A percentile compares a stretch with the other conserved stretches of the same genome.
These are phyloP conservation scores for Erigeron canadensis DNA, from an alignment of 129 eudicot species.

Conservation along the genomic window DNA sequence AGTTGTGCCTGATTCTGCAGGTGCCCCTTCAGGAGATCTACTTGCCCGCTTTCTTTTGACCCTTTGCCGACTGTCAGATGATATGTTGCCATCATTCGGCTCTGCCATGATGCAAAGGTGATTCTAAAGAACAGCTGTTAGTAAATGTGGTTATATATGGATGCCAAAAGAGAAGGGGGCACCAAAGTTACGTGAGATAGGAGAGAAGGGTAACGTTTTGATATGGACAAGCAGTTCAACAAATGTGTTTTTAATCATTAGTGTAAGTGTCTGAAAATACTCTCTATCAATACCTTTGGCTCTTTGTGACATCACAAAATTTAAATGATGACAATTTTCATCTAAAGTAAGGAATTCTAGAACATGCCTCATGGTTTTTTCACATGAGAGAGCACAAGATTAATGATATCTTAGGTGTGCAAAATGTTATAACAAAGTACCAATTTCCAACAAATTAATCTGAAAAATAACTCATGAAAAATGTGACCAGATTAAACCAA, in stretches of 20 bases:
- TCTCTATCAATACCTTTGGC: conserved; percentile 8
- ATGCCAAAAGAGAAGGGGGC: conserved; percentile 26
- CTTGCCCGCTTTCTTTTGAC: conserved; percentile 35
- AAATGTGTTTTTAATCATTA: conserved; percentile 10
- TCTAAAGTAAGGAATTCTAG: conserved; percentile 8
- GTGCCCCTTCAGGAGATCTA: neutral
- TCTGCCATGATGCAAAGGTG: conserved; percentile 44
- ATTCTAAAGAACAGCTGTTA: neutral
- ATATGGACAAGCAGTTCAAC: conserved; percentile 21
- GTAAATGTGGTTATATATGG: conserved; percentile 27
- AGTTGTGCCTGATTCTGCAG: conserved; percentile 4
- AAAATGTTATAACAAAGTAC: conserved; percentile 20
- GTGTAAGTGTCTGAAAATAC: conserved; percentile 14
- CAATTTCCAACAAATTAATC: conserved; percentile 23
- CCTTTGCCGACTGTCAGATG: conserved; percentile 27
- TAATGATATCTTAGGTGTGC: conserved; percentile 54
- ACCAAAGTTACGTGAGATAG: conserved; percentile 55
- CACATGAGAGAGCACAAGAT: conserved; percentile 42
- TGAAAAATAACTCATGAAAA: conserved; percentile 14
- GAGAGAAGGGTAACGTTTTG: conserved; percentile 21
- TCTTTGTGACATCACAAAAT: conserved; percentile 10
- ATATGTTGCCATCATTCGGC: conserved; percentile 20
- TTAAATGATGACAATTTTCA: conserved; percentile 25
- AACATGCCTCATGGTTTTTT: conserved; percentile 18
- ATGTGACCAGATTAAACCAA: conserved; percentile 13